Conservation (phyloP, 176 grass and related monocot species). For the Aegilops umbellulata region DNA sequence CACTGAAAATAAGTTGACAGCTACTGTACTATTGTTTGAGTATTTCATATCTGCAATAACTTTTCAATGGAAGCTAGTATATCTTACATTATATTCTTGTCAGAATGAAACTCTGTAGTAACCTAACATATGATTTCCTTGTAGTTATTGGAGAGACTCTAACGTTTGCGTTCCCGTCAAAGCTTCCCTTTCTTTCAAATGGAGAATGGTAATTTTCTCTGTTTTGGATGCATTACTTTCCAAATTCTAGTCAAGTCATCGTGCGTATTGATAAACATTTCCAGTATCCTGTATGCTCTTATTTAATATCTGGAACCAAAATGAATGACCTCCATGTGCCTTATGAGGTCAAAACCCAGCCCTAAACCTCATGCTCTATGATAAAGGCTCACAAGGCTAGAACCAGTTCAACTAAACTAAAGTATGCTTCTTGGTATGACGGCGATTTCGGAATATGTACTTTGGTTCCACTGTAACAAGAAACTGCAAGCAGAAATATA, state of each 20-base stretch:
- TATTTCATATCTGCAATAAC: background rate
- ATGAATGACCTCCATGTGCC: background rate
- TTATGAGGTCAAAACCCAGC: background rate
- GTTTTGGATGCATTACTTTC: slow-evolving; percentile 35
- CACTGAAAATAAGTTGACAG: slow-evolving; percentile 16
- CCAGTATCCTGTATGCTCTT: background rate
- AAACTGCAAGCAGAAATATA: background rate
- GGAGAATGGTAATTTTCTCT: slow-evolving; percentile 86
- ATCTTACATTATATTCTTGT: slow-evolving; percentile 5
- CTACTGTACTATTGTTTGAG: background rate
- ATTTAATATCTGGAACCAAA: slow-evolving; percentile 11
- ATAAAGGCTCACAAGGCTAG: slow-evolving; percentile 5
- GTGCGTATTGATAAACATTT: background rate
- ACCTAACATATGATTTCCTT: slow-evolving; percentile 39
- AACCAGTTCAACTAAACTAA: background rate
- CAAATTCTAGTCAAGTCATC: background rate
- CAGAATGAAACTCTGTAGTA: background rate
- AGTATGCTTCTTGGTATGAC: slow-evolving; percentile 12
- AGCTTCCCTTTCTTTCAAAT: slow-evolving; percentile 94
- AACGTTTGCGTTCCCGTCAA: slow-evolving; percentile 80
- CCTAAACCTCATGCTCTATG: background rate
- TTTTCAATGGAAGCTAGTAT: background rate
- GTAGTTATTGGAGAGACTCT: slow-evolving; percentile 94
- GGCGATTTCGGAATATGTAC: background rate
- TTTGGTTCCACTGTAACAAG: background rate